Evolutionary conservation across 495 filamentous ascomycete genomes (phyloP).

Genomic region (Friedmanniomyces simplex): DNA sequence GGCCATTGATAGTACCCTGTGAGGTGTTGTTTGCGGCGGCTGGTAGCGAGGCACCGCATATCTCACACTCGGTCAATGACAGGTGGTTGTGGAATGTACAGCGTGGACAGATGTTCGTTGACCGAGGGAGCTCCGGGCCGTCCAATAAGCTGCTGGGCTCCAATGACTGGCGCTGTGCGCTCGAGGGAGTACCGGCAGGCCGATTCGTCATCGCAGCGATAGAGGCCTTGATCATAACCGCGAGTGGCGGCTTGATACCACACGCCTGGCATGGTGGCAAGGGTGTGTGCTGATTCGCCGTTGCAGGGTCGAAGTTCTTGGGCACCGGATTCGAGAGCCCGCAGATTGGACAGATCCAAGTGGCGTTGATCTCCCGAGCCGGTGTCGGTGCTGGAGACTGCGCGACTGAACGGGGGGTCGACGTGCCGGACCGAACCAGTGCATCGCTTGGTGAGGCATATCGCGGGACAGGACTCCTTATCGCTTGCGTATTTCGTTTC

Average conservation of each 20-base stretch:
- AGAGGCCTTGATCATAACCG: slow-evolving; percentile 72
- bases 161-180: background rate
- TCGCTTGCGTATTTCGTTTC: slow-evolving; percentile 43
- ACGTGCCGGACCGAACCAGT: background rate
- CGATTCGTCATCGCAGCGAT: slow-evolving; percentile 43
- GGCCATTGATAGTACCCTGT: background rate
- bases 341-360: slow-evolving; percentile 98
- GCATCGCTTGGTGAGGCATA: slow-evolving; percentile 18
- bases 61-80: slow-evolving; percentile 74
- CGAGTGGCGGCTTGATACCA: slow-evolving; percentile 81
- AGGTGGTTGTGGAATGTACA: slow-evolving; percentile 95
- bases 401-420: slow-evolving; percentile 33
- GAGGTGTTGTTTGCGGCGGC: background rate
- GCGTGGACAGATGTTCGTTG: slow-evolving; percentile 53
- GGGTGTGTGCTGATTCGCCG: slow-evolving; percentile 61
- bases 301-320: slow-evolving; percentile 77
- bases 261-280: slow-evolving; percentile 84
- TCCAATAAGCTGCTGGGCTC: background rate
- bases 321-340: slow-evolving; percentile 94
- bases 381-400: slow-evolving; percentile 41
- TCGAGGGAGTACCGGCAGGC: background rate
- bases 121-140: background rate
- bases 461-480: slow-evolving; percentile 11
- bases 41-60: slow-evolving; percentile 69
- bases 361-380: slow-evolving; percentile 50